Evolutionary conservation across 208 protist genomes (phyloP), one percentile per base, ranked within the genome.

Genomic region (Crithidia thermophila): DNA sequence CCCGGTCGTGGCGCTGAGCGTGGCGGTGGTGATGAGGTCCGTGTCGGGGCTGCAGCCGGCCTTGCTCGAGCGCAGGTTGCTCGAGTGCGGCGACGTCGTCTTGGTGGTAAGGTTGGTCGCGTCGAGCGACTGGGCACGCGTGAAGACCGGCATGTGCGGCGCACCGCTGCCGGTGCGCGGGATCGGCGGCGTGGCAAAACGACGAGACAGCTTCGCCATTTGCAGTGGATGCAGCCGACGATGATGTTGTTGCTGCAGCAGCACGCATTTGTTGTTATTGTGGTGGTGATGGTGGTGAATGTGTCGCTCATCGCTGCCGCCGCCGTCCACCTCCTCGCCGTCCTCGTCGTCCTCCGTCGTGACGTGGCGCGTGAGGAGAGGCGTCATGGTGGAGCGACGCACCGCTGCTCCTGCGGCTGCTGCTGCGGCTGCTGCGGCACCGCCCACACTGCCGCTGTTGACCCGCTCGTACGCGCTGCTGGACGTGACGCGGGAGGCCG

Each of bases 381-480:
- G 61, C 25, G 49, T 67, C 47, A 67, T 52, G 36, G n/a, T n/a
- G n/a, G n/a, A n/a, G n/a, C n/a, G n/a, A 16, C 61, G 23, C 18
- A 25, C 11, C 49, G 33, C 7, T 64, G n/a, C n/a, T n/a, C n/a
- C n/a, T n/a, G n/a, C n/a, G n/a, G n/a, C n/a, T n/a, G n/a, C n/a
- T 20, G 43, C 6, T 20, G 43, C 14, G 10, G 43, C 43, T 20
- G 14, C 11, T 23, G 5, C 10, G 10, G 31, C 52, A 2, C 20
- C 36, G 13, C 21, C 34, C 3, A 14, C 21, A 11, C 34, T 30
- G 13, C 39, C 43, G 16, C 33, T 21, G 14, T 7, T 4, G 9
- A 31, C 10, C 18, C 23, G 28, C 30, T 30, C 30, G 31, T n/a
- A 18, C 0, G 1, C 14, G 11, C 45, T 31, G 58, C 13, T 39